Evolutionary conservation across 2,329 filamentous ascomycete genomes (phyloP), one percentile per base, ranked within the genome.

Genomic region (Penicillium glabrum): DNA sequence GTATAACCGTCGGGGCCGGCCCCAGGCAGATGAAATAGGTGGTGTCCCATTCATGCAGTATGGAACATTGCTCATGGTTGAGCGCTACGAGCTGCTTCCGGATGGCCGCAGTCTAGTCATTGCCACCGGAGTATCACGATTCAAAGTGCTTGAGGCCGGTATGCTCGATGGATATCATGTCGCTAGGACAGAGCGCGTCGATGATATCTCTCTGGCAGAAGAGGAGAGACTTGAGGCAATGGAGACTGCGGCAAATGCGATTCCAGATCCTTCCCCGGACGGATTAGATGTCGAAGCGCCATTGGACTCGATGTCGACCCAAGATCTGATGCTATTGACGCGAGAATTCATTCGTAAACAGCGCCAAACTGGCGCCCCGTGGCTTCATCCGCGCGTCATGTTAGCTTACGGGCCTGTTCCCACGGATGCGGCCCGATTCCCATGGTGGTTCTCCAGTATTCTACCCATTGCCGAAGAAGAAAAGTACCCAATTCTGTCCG

Each of bases 401-500:
- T 77, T 85, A 31, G 86, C 89, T 6, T 95, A 93, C 62, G 92
- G 92, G 13, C 85, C 89, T 56, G 88, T 88, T 21, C 92, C 91
- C 0, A 79, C 84, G 16, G 90, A 96, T 67, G 87, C 91, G 1
- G 87, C 87, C 3, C 72, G 85, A 1, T 95, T 96, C 63, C 90
- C 92, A 0, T 96, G 92, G 82, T 97, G 93, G 93, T 89, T 96
- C 63, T 92, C 89, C 10, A 90, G 86, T 67, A 86, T 95, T 21
- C 75, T 96, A 13, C 91, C 91, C 0, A 86, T 95, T 37, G 82
- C 84, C 14, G 89, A 95, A 26, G 78, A 86, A 27, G 89, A 95
- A 66, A 96, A 93, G 70, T 96, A 96, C 64, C 80, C 83, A 13
- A 77, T 97, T 21, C 76, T 97, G 14, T 80, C 81, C 13, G 89